Percentiles rank a stretch among this genome's conserved stretches.
These are phyloP conservation scores for Amanita brunnescens DNA, from an alignment of 768 basidiomycete genomes.

Conservation along the genomic window DNA sequence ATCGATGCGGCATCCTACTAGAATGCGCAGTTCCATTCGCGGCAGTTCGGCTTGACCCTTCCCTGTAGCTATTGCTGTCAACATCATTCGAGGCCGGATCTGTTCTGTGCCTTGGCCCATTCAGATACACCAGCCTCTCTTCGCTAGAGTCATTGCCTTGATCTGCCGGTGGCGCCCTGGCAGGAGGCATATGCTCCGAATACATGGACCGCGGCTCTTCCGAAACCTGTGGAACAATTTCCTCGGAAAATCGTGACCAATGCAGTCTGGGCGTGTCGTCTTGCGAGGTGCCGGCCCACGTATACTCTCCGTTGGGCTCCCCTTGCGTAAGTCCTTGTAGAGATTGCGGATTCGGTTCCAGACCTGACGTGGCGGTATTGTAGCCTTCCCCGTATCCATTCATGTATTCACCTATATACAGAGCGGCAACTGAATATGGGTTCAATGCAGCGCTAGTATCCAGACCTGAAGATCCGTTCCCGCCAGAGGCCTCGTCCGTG, in stretches of 20 bases:
- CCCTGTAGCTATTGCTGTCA: constrained; percentile 1
- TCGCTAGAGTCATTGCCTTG: constrained; percentile 2
- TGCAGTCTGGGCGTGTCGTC: constrained; percentile 1
- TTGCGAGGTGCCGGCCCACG: not conserved
- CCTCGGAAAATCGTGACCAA: not conserved
- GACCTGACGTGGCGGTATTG: constrained; percentile 1
- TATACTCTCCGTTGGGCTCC: not conserved
- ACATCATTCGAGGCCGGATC: not conserved
- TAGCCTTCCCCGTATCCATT: constrained; percentile 20
- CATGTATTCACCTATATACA: constrained; percentile 17
- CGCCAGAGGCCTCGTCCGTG: not conserved
- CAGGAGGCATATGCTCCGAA: not conserved
- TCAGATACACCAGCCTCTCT: constrained; percentile 3
- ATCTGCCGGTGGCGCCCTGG: not conserved
- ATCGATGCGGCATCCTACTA: not conserved
- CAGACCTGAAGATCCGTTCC: not conserved
- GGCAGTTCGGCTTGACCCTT: not conserved
- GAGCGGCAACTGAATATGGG: constrained; percentile 17
- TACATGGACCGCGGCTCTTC: not conserved
- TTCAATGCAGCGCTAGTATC: constrained; percentile 8
- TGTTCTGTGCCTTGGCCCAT: not conserved
- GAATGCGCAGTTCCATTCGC: not conserved
- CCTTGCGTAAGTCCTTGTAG: not conserved
- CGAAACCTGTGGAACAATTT: not conserved
- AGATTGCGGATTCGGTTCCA: not conserved